phyloP scores from a whole-genome alignment of 106 monocot species.

The Posidonia australis region DNA sequence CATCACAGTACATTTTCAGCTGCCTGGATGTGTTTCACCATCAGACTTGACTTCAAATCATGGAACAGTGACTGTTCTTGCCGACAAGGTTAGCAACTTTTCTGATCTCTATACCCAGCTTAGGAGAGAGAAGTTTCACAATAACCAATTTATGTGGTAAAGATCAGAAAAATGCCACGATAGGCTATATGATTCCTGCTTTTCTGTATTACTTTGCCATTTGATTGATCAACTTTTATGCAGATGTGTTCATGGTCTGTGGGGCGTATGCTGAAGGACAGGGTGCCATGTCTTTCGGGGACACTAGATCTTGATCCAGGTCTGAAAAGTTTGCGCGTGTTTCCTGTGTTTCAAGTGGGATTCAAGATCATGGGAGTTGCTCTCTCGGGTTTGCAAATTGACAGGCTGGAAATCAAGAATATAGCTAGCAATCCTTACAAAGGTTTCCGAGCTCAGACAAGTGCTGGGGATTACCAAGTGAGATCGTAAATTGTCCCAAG shows the following conservation, averaged over 20 bases:
- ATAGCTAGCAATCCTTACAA: constrained; percentile 48
- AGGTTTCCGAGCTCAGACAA: constrained; percentile 84
- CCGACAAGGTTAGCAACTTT: constrained; percentile 53
- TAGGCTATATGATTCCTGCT: background rate
- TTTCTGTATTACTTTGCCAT: background rate
- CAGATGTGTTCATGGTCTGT: constrained; percentile 76
- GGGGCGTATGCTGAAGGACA: constrained; percentile 82
- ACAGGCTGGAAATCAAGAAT: constrained; percentile 65
- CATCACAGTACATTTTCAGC: constrained; percentile 56
- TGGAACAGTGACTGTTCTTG: constrained; percentile 72
- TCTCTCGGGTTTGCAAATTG: constrained; percentile 74
- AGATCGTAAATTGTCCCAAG: constrained; percentile 34
- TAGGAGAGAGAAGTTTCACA: no score
- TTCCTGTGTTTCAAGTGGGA: constrained; percentile 47
- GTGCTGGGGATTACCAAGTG: constrained; percentile 68
- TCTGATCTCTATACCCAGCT: background rate
- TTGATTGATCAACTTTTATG: background rate
- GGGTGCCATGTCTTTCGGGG: constrained; percentile 59
- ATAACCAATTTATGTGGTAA: no score
- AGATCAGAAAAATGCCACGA: background rate
- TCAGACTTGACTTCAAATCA: constrained; percentile 62
- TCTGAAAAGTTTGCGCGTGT: constrained; percentile 42
- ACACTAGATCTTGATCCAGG: constrained; percentile 56
- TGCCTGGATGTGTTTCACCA: constrained; percentile 53
- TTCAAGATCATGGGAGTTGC: constrained; percentile 95